Base-by-base conservation (phyloP, 73 alveolate genomes). In the Paramecium primaurelia region DNA sequence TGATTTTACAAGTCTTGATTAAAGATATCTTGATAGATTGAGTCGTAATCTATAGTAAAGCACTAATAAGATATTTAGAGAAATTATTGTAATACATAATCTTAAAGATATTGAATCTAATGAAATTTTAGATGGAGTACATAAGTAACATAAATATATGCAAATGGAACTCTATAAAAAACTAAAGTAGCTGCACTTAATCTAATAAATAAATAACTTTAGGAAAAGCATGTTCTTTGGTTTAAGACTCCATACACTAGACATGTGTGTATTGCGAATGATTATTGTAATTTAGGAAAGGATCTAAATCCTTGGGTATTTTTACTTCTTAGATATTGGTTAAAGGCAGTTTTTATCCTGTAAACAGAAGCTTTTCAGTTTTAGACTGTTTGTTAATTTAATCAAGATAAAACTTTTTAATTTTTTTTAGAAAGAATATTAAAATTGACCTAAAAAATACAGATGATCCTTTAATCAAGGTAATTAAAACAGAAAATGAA, bases 11-110 rank as follows among this genome's bases (percentile, higher is more conserved):
- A 71, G 93, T 77, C 69, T 91, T 18, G 95, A 91, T 77, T 47
- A 91, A 37, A 45, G 89, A 85, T 77, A 77, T 40, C 34, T 91
- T 1, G 95, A 91, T 20, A 83, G 86, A 91, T 30, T 91, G 8
- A 47, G 60, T 22, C 40, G 89, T 20, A 69, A 71, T 34, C 71
- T 91, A 1, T 58, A 91, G 20, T 16, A 77, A 30, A 40, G 69
- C 11, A 75, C 83, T 0, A 91, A 20, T 20, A 91, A 91, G 34
- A 77, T 71, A 32, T 58, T 60, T 51, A 49, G 89, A 84, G 95
- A 91, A 80, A 49, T 91, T n/a, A 91, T 91, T 83, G 95, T 91
- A n/a, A 71, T 91, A 7, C 95, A 91, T 71, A 91, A 91, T 58
- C 30, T 91, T 1, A 91, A 91, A 49, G 95, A 91, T 75, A 88